Evolutionary conservation across 805 yeast genomes (phyloP), one percentile per base, ranked within the genome.

Genomic region (Candida dajiaensis): DNA sequence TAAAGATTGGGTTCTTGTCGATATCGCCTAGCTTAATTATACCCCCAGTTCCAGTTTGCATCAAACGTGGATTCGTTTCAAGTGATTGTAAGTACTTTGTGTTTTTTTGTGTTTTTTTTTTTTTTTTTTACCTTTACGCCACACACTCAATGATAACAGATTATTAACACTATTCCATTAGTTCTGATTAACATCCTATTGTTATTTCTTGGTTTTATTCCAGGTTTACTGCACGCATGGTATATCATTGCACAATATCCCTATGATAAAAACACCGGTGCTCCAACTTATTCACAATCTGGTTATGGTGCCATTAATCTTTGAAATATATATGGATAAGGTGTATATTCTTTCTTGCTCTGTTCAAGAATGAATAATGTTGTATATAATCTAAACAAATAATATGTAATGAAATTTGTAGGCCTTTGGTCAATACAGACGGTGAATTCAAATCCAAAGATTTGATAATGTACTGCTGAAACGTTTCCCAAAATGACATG

Each of bases 31-130:
- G n/a, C n/a, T n/a, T n/a, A 2, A 71, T 84, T 47, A 78, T 83
- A 10, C 92, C 92, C 11, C 89, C 89, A 8, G 67, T 84, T 35
- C 85, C 89, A 9, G 90, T 85, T 21, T 73, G 80, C 42, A 60
- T 83, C 51, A 85, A 85, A 63, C 68, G 86, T 55, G 90, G 90
- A 1, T 71, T 72, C 45, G 53, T 55, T 38, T 74, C 83, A 4
- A 74, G 78, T 33, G 86, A 80, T 56, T 77, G 70, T 66, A 50
- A 51, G 70, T 65, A 29, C n/a, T n/a, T n/a, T n/a, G n/a, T n/a
- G n/a, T n/a, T n/a, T n/a, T n/a, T n/a, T n/a, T n/a, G n/a, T n/a
- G n/a, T n/a, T n/a, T n/a, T n/a, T n/a, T n/a, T 29, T 29, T 15
- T 16, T 18, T 29, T n/a, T 26, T 25, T 25, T 25, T 25, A 4